Percentiles rank a stretch among this genome's conserved stretches.
Evolutionary conservation across 202 grass and related monocot genomes (phyloP).

Genomic region (Panicum virgatum): DNA sequence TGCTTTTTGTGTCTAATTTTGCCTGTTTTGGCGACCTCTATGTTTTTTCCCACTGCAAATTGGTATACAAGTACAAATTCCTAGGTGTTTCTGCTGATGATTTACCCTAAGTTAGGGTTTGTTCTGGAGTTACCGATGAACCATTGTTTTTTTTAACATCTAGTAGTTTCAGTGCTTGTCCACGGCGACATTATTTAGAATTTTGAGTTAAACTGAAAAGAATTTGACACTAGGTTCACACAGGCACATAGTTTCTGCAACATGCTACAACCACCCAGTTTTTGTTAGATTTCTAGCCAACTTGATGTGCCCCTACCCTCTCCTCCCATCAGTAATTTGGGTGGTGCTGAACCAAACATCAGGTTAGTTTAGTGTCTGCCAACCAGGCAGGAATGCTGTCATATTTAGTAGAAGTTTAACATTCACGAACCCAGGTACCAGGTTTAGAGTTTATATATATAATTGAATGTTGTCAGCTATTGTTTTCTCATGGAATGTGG

Average conservation of each 20-base stretch:
- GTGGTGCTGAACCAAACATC: background rate
- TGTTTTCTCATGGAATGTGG: background rate
- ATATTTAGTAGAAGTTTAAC: too few relatives aligned
- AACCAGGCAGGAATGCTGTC: background rate
- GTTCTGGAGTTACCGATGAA: background rate
- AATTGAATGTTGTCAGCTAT: background rate
- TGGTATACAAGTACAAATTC: background rate
- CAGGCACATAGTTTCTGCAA: background rate
- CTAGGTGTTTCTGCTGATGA: conserved; percentile 14
- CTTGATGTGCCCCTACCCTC: background rate
- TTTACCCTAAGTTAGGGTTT: conserved; percentile 1
- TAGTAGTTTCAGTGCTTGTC: background rate
- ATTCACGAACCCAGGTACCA: background rate
- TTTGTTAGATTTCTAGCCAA: background rate
- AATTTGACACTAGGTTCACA: background rate
- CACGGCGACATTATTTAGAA: background rate
- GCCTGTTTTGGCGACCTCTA: background rate
- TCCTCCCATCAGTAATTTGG: background rate
- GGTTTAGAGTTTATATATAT: conserved; percentile 1
- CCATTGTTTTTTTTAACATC: background rate
- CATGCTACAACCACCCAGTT: background rate
- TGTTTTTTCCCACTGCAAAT: background rate
- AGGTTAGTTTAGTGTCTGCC: background rate
- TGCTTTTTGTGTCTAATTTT: conserved; percentile 10
- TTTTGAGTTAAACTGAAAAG: background rate